A percentile compares a stretch with the other conserved stretches of the same genome.
Evolutionary conservation across 208 protist species (phyloP).

Genomic region (Trichomonas gallinae): DNA sequence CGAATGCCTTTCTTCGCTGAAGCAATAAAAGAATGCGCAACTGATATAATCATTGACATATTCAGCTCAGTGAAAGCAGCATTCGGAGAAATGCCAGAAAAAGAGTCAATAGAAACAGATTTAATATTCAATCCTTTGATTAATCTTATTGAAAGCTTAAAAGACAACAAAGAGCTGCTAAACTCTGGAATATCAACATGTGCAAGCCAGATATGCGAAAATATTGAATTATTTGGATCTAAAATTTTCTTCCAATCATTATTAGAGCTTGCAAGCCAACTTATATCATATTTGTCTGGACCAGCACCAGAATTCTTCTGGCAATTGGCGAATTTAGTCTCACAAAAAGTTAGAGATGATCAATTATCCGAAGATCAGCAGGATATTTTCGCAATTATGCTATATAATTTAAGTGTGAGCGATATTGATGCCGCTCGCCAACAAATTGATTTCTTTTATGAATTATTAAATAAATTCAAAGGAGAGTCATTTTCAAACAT

Average conservation of each 20-base stretch:
- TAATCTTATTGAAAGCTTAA: background rate
- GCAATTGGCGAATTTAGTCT: background rate
- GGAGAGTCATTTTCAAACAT: background rate
- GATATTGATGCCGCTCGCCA: background rate
- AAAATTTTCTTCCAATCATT: background rate
- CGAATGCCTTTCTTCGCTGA: background rate
- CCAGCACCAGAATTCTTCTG: background rate
- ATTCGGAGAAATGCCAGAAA: background rate
- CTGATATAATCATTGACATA: background rate
- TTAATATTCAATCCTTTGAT: background rate
- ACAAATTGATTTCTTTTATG: background rate
- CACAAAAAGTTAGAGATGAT: background rate
- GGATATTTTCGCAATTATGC: background rate
- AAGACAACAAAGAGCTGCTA: background rate
- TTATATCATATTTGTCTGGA: background rate
- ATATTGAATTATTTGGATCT: background rate
- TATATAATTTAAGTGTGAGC: background rate
- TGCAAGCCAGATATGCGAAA: background rate
- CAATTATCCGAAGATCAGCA: background rate
- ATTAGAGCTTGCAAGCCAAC: too few species aligned
- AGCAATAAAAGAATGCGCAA: background rate
- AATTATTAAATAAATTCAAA: background rate
- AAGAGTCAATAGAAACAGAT: background rate
- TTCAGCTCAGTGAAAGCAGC: background rate
- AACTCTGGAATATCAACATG: background rate